Evolutionary conservation across 2,329 filamentous ascomycete species (phyloP).

Genomic region (Colletotrichum spaethianum): DNA sequence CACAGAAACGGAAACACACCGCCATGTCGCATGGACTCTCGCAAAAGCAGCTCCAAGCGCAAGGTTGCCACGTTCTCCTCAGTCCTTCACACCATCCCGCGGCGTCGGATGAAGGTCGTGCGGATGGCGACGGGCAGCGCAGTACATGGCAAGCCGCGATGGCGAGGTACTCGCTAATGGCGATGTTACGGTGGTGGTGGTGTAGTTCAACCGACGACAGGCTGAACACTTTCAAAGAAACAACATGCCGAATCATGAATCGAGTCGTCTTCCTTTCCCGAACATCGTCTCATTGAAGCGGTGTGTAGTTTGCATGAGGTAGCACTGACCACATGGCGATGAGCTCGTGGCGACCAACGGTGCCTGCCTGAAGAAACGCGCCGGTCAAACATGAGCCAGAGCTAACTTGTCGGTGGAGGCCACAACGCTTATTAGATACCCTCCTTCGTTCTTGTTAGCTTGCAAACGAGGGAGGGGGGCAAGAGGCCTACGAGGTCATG

Average conservation of each 20-base stretch:
- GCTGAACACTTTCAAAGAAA: background rate
- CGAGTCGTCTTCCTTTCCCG: background rate
- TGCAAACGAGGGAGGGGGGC: conserved; percentile 6
- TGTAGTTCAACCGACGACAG: background rate
- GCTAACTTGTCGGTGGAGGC: background rate
- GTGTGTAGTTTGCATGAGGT: conserved; percentile 14
- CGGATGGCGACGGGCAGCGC: background rate
- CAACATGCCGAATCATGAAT: conserved; percentile 2
- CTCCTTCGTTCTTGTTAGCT: conserved; percentile 5
- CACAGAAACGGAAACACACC: conserved; percentile 18
- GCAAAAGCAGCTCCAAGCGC: conserved; percentile 23
- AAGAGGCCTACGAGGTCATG: conserved; percentile 10
- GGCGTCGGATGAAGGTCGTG: conserved; percentile 8
- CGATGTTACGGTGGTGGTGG: conserved; percentile 1
- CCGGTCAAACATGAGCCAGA: conserved; percentile 7
- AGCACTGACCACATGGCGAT: conserved; percentile 4
- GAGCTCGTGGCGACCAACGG: conserved; percentile 6
- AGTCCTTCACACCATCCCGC: conserved; percentile 18
- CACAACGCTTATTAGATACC: conserved; percentile 19
- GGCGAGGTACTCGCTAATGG: conserved; percentile 4
- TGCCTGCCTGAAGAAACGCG: conserved; percentile 10
- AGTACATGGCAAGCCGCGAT: conserved; percentile 16
- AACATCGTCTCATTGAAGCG: background rate
- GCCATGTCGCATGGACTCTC: conserved; percentile 16
- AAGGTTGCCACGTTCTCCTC: conserved; percentile 14